Base-by-base conservation (phyloP, 1,284 basidiomycete genomes). In the Tausonia pullulans region DNA sequence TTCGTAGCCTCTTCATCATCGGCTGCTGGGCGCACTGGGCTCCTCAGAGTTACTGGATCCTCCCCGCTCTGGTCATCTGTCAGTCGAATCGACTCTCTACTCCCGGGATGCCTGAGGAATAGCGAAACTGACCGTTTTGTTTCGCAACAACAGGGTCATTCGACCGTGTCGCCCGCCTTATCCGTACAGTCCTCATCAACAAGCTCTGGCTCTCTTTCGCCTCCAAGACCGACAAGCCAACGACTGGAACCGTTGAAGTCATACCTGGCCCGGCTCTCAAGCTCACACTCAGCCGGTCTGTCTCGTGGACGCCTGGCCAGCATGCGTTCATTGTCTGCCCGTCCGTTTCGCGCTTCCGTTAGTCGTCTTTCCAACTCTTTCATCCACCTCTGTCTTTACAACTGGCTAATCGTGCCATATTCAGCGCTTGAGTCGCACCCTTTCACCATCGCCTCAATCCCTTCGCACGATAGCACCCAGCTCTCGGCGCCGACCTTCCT, bases 241-340 rank as follows among this genome's bases (percentile, higher is more conserved):
- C 68, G 44, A 14, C 16, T 10, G 61, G 41, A 13, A 56, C 54
- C 43, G 61, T 62, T 27, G 27, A 55, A 7, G 10, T 16, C 53
- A 40, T 84, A 14, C 79, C 80, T 1, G 75, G 77, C 2, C 77
- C 82, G 67, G 79, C 82, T 58, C 74, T 85, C 51, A 79, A 81
- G 52, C 69, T 85, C 10, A 80, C 79, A 5, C 68, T 84, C 39
- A 70, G 71, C 46, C 76, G 80, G 14, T 78, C 70, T 69, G 76
- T 80, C 62, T 70, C 69, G 40, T 87, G 85, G 85, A 72, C 71
- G 5, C 79, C 84, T 0, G 84, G 84, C 0, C 85, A 86, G 70
- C 80, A 77, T 62, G 72, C 72, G 11, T 75, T 71, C 68, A 58
- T 75, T 45, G 67, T 71, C 58, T 70, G 73, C 67, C 74, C 74